Evolutionary conservation across 2,329 filamentous ascomycete genomes (phyloP).

Genomic region (Lasiodiplodia hormozganensis): DNA sequence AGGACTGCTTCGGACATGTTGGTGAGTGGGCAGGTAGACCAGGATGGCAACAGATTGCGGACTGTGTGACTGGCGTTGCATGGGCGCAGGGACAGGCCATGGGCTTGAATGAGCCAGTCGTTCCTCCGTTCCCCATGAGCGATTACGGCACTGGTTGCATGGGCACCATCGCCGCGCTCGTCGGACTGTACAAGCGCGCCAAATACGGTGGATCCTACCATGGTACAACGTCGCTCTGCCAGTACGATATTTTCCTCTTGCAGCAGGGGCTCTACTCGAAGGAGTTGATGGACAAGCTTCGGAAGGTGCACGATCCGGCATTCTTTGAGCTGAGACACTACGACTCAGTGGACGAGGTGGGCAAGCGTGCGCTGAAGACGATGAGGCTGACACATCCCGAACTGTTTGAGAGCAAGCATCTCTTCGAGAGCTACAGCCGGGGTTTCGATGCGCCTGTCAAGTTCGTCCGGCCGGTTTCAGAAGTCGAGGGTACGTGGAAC

Average conservation of each 20-base stretch:
- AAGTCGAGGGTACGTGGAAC: conserved; percentile 57
- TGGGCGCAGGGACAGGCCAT: conserved; percentile 70
- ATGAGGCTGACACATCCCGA: conserved; percentile 62
- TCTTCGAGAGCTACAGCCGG: conserved; percentile 58
- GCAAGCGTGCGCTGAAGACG: conserved; percentile 62
- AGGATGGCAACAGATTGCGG: conserved; percentile 77
- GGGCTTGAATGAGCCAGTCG: conserved; percentile 67
- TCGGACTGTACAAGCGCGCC: conserved; percentile 68
- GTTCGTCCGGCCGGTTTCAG: conserved; percentile 54
- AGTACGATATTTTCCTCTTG: conserved; percentile 73
- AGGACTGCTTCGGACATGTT: conserved; percentile 74
- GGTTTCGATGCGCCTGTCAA: conserved; percentile 54
- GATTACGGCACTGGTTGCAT: conserved; percentile 76
- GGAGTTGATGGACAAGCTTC: conserved; percentile 60
- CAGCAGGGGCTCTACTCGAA: conserved; percentile 64
- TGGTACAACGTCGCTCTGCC: conserved; percentile 68
- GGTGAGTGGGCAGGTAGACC: conserved; percentile 69
- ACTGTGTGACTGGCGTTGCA: conserved; percentile 67
- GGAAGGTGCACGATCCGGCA: conserved; percentile 56
- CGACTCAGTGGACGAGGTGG: conserved; percentile 71
- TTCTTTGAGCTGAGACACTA: conserved; percentile 66
- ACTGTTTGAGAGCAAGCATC: conserved; percentile 57
- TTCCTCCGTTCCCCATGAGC: conserved; percentile 67
- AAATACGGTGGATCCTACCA: conserved; percentile 70
- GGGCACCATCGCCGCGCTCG: conserved; percentile 71